Conservation (phyloP, 371 early-diverging fungal genomes). For the Chytridium lagenaria region DNA sequence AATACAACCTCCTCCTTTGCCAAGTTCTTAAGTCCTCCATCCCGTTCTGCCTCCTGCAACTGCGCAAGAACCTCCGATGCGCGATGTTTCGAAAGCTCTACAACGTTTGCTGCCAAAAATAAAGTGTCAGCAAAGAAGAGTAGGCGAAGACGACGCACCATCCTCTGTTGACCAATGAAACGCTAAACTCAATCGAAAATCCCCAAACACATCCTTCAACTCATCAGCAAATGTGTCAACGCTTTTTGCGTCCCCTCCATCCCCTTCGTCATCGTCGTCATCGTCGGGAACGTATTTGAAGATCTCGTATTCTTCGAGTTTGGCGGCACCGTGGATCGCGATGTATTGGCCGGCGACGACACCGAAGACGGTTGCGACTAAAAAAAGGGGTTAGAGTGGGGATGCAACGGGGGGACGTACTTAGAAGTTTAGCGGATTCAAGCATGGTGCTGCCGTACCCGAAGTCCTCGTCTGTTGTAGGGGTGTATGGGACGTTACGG, state of each 20-base stretch:
- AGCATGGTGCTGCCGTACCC: background rate
- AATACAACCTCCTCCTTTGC: constrained; percentile 2
- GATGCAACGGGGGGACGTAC: too few species aligned
- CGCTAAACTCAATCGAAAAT: background rate
- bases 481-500: too few species aligned
- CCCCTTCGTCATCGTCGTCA: background rate
- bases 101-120: background rate
- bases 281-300: constrained; percentile 25
- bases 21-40: background rate
- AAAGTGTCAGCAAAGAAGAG: background rate
- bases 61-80: background rate
- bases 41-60: background rate
- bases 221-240: background rate
- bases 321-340: background rate
- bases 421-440: background rate
- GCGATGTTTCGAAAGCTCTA: background rate
- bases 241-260: background rate
- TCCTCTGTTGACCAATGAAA: constrained; percentile 1
- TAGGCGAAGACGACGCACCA: background rate
- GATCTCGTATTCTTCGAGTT: constrained; percentile 6
- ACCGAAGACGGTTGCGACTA: constrained; percentile 7
- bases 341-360: background rate
- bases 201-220: constrained; percentile 13
- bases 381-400: background rate
- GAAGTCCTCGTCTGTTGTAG: background rate